These are phyloP conservation scores for Byssothecium circinans DNA, from an alignment of 2,329 filamentous ascomycete genomes.

Conservation along the genomic window DNA sequence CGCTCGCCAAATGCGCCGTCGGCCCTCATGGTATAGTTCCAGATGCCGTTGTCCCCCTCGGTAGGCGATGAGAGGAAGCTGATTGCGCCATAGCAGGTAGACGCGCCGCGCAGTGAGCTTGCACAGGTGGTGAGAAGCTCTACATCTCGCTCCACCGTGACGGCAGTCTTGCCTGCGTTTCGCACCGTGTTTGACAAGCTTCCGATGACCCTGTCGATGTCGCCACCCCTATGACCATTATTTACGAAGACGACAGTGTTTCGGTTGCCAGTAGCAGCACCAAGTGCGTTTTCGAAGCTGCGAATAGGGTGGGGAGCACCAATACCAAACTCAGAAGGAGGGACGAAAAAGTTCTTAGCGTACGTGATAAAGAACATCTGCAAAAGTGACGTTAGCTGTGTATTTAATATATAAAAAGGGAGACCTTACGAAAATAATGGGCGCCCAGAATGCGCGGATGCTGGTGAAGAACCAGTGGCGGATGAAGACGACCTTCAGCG, in stretches of 20 bases:
- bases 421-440: conserved; percentile 53
- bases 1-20: conserved; percentile 70
- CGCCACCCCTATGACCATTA: conserved; percentile 66
- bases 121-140: conserved; percentile 66
- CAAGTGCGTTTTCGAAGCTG: conserved; percentile 65
- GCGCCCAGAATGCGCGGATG: conserved; percentile 58
- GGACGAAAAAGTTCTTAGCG: conserved; percentile 80
- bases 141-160: conserved; percentile 57
- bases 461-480: conserved; percentile 58
- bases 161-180: conserved; percentile 57
- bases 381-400: conserved; percentile 12
- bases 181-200: conserved; percentile 61
- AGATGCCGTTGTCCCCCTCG: conserved; percentile 66
- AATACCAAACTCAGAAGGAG: conserved; percentile 75
- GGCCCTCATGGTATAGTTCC: conserved; percentile 84
- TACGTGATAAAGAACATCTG: conserved; percentile 59
- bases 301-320: conserved; percentile 63
- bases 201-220: conserved; percentile 72
- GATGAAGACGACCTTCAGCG: conserved; percentile 56
- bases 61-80: conserved; percentile 75
- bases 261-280: conserved; percentile 59
- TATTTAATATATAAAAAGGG: not conserved
- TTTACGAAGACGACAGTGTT: conserved; percentile 78
- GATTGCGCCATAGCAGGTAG: conserved; percentile 71
- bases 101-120: conserved; percentile 61